Evolutionary conservation across 306 rosid species (phyloP), one percentile per base, ranked within the genome.

Genomic region (Dalbergia oliveri): DNA sequence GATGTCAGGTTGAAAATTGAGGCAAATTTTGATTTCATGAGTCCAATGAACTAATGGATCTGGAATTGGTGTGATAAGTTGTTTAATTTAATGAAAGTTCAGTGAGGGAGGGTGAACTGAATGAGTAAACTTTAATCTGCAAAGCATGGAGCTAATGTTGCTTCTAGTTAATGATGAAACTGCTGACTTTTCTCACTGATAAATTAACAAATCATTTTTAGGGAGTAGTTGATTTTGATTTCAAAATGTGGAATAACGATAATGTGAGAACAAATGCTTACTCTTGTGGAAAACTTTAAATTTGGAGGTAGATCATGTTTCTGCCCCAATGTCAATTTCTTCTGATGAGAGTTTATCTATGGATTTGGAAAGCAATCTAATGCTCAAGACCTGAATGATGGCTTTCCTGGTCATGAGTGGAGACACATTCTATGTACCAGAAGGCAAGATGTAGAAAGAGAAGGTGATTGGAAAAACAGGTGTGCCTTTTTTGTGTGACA

Each of bases 261-360:
- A 56, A 19, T 47, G 14, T 61, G 19, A 23, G 44, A 75, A 63
- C 69, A 39, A 58, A 53, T 50, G n/a, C 18, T 77, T 66, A 78
- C 64, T 57, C 35, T 57, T 34, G 73, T 43, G 68, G 0, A 59
- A 26, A 45, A 33, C 50, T 59, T 37, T 54, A 12, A 69, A 41
- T 45, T 37, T 79, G 66, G 65, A 51, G 76, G 66, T 72, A 37
- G 53, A 59, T 37, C 21, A 43, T 60, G 63, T 59, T 67, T 67
- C 37, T 7, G 60, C 31, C 67, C 54, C 34, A 45, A 62, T 31
- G 23, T 23, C 4, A 19, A 68, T 31, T 23, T 67, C n/a, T 59
- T 41, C 4, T 57, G 58, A 41, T 61, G 50, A 23, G 50, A 61
- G 9, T 67, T 61, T 41, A 31, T 16, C 47, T 60, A 16, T 69